Evolutionary conservation across 257 asterid species (phyloP).

Genomic region (Prunella vulgaris): DNA sequence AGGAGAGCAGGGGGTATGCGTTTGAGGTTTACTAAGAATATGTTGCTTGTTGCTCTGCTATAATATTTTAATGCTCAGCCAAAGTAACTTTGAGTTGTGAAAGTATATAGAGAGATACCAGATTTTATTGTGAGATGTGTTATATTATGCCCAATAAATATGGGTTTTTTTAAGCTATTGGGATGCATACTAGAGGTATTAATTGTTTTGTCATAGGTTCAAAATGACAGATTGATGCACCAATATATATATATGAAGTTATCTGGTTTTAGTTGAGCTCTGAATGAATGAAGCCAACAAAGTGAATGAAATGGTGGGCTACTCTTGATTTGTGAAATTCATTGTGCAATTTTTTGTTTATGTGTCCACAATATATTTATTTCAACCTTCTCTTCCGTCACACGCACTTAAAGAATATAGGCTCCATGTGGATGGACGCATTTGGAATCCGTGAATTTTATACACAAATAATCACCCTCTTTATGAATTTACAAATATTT

Average conservation of each 20-base stretch:
- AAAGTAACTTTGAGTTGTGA: conserved; percentile 5
- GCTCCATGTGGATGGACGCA: no score
- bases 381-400: background rate
- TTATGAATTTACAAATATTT: no score
- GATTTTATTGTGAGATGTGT: conserved; percentile 20
- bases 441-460: no score
- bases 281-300: background rate
- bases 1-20: background rate
- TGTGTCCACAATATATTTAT: background rate
- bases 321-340: background rate
- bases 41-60: background rate
- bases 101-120: conserved; percentile 26
- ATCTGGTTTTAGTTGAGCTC: background rate
- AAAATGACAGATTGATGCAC: conserved; percentile 7
- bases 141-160: conserved; percentile 25
- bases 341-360: background rate
- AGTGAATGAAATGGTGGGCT: background rate
- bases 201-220: conserved; percentile 5
- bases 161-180: background rate
- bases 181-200: conserved; percentile 1
- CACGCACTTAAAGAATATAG: no score
- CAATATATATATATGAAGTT: background rate
- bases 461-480: no score
- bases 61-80: conserved; percentile 4
- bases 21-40: conserved; percentile 6